Percentiles rank a stretch among this genome's conserved stretches.
These are phyloP conservation scores for Pelargonium cotyledonis DNA, from an alignment of 441 rosid genomes.

Conservation along the genomic window DNA sequence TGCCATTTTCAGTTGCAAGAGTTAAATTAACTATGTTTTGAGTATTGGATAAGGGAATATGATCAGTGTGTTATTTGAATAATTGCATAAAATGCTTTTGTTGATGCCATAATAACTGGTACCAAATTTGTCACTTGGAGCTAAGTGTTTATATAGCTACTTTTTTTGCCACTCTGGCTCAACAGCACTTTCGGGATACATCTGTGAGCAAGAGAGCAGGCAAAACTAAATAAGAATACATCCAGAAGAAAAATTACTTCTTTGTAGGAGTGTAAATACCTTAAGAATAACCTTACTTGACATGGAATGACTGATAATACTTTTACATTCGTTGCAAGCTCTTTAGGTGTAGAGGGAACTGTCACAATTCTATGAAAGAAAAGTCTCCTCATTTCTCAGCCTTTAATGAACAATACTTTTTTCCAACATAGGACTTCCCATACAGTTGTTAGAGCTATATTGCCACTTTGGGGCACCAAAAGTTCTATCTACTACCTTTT, in stretches of 20 bases:
- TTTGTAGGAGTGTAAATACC: too few species aligned
- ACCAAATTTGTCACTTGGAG: neutral
- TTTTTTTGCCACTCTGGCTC: too few species aligned
- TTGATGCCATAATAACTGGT: neutral
- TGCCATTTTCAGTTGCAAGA: neutral
- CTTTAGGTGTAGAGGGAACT: neutral
- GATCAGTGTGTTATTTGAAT: neutral
- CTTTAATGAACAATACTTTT: neutral
- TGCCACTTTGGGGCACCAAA: neutral
- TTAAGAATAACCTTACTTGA: too few species aligned
- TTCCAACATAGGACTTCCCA: neutral
- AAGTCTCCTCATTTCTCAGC: neutral
- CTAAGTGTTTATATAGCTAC: neutral
- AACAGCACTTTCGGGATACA: too few species aligned
- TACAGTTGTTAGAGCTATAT: neutral
- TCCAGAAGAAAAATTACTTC: too few species aligned
- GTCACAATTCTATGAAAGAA: neutral
- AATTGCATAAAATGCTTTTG: neutral
- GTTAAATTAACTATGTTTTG: neutral
- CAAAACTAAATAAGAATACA: too few species aligned
- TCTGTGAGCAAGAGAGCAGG: too few species aligned
- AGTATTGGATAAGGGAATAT: neutral
- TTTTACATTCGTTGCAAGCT: too few species aligned
- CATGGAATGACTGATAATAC: too few species aligned
- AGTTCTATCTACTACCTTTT: neutral